Evolutionary conservation across 108 stramenopile genomes (phyloP).

Genomic region (Cyclotella choctawhatcheeana): DNA sequence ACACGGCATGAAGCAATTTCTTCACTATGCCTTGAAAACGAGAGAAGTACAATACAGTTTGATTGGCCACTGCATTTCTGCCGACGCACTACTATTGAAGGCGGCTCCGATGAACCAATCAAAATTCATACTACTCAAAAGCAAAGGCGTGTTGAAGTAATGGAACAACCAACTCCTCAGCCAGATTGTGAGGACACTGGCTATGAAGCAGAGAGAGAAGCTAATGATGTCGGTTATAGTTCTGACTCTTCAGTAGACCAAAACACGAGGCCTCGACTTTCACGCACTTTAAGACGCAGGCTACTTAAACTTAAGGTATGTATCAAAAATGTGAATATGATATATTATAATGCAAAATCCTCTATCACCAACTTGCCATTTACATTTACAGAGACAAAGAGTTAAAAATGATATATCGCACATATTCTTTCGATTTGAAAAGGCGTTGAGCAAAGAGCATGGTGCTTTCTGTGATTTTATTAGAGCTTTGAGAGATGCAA

Average conservation of each 20-base stretch:
- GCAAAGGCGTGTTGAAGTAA: neutral
- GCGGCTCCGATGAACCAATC: neutral
- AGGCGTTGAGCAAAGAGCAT: conserved; percentile 17
- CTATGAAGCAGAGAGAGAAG: neutral
- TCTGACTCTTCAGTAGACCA: neutral
- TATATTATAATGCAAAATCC: neutral
- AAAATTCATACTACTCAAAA: conserved; percentile 1
- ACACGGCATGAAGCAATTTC: neutral
- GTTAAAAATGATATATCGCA: conserved; percentile 26
- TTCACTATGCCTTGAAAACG: neutral
- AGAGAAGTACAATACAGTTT: neutral
- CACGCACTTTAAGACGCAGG: neutral
- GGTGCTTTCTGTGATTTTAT: conserved; percentile 15
- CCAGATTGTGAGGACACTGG: too few relatives aligned
- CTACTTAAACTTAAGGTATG: neutral
- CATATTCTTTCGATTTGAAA: conserved; percentile 19
- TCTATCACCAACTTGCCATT: neutral
- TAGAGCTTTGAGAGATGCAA: conserved; percentile 11
- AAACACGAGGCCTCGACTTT: neutral
- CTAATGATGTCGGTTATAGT: neutral
- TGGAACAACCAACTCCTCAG: neutral
- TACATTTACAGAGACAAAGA: neutral
- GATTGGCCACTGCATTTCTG: conserved; percentile 5
- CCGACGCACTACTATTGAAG: neutral
- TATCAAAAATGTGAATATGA: neutral